Conservation (phyloP, 306 rosid genomes). For the Echinosophora koreensis region DNA sequence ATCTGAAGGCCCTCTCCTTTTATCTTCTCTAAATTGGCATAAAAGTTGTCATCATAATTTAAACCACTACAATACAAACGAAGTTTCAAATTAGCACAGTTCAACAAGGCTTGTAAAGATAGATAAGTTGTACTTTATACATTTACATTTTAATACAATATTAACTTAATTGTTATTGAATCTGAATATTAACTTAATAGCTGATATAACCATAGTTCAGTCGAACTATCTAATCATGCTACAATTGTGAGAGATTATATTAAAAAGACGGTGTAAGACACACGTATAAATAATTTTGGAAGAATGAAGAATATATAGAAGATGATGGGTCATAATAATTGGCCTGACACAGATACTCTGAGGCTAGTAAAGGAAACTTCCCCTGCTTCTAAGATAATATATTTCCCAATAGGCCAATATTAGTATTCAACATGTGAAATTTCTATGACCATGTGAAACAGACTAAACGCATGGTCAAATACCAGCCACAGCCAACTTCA, state of each 20-base stretch:
- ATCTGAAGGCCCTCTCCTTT: background rate
- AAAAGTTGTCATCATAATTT: no score
- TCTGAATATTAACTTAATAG: no score
- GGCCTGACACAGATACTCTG: background rate
- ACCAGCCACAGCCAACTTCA: background rate
- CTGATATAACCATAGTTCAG: background rate
- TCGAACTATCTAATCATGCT: no score
- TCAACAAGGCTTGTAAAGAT: background rate
- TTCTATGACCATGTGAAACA: no score
- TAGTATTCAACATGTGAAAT: background rate
- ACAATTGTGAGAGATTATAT: no score
- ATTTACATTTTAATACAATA: background rate
- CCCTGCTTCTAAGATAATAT: background rate
- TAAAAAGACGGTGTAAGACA: background rate
- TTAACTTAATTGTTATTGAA: background rate
- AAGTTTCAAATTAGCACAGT: background rate
- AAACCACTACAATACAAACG: background rate
- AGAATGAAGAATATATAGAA: slow-evolving; percentile 27
- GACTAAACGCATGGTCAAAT: background rate
- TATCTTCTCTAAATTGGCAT: background rate
- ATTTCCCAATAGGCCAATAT: background rate
- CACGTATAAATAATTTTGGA: background rate
- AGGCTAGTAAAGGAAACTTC: background rate
- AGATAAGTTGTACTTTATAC: background rate
- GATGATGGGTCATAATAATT: background rate